These are phyloP conservation scores for Apostasia shenzhenica DNA, from an alignment of 106 monocot genomes.

Conservation along the genomic window DNA sequence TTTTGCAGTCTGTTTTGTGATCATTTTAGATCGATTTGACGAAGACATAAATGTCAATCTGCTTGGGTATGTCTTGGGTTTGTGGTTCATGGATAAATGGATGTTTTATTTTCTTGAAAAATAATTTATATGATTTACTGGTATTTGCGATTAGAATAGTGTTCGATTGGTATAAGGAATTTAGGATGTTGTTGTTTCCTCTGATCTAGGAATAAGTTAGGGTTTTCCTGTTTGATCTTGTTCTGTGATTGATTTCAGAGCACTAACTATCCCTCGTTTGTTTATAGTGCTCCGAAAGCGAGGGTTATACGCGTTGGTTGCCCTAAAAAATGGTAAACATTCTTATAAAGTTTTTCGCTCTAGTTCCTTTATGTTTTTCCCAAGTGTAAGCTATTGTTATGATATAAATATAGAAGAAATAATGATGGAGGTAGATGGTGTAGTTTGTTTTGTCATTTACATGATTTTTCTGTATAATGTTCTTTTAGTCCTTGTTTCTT, in stretches of 20 bases:
- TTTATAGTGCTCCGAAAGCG: slow-evolving; percentile 9
- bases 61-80: not conserved
- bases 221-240: slow-evolving; percentile 4
- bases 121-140: not conserved
- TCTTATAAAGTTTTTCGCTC: slow-evolving; percentile 1
- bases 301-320: slow-evolving; percentile 8
- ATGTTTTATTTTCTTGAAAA: not conserved
- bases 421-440: too few relatives aligned
- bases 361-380: not conserved
- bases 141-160: not conserved
- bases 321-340: slow-evolving; percentile 11
- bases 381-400: not conserved
- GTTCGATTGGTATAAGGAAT: not conserved
- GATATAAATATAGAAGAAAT: not conserved
- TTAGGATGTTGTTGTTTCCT: not conserved
- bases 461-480: too few relatives aligned
- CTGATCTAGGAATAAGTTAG: slow-evolving; percentile 1
- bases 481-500: too few relatives aligned
- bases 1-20: not conserved
- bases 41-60: not conserved
- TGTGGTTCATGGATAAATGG: not conserved
- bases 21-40: not conserved
- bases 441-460: too few relatives aligned
- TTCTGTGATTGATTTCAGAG: not conserved
- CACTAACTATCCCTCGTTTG: slow-evolving; percentile 12